Conservation (phyloP, 2,329 filamentous ascomycete genomes). For the Whalleya microplaca region DNA sequence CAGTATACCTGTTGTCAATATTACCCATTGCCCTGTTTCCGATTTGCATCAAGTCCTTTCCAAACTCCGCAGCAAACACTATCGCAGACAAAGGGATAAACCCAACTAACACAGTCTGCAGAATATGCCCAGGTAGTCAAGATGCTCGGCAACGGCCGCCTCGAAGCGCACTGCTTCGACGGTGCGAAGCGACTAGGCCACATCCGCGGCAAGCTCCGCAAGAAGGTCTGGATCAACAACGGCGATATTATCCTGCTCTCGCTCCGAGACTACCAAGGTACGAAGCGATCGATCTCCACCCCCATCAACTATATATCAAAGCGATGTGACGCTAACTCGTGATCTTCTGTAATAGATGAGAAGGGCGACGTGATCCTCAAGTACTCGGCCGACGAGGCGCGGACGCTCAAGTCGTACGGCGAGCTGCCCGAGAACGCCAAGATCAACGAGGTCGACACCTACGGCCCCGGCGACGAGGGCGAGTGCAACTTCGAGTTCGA, state of each 20-base stretch:
- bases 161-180: constrained; percentile 94
- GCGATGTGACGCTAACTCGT: not conserved
- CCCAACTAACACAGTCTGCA: constrained; percentile 13
- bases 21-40: not conserved
- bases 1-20: not conserved
- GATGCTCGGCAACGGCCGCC: constrained; percentile 94
- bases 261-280: constrained; percentile 79
- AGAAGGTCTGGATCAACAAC: constrained; percentile 99
- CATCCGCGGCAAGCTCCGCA: constrained; percentile 94
- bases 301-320: not conserved
- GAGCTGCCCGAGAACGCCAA: constrained; percentile 96
- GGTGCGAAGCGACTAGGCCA: constrained; percentile 81
- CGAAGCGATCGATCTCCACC: constrained; percentile 46
- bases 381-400: constrained; percentile 94
- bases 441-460: constrained; percentile 99
- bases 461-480: constrained; percentile 87
- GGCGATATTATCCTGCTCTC: constrained; percentile 90
- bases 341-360: constrained; percentile 57
- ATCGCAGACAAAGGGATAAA: not conserved
- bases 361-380: constrained; percentile 94
- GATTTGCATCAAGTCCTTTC: too few species aligned
- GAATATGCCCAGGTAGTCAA: constrained; percentile 79
- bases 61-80: too few species aligned
- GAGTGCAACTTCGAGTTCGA: constrained; percentile 99
- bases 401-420: constrained; percentile 93